A percentile compares a stretch with the other conserved stretches of the same genome.
Conservation (phyloP, 805 yeast species). For the Yarrowia sp. region DNA sequence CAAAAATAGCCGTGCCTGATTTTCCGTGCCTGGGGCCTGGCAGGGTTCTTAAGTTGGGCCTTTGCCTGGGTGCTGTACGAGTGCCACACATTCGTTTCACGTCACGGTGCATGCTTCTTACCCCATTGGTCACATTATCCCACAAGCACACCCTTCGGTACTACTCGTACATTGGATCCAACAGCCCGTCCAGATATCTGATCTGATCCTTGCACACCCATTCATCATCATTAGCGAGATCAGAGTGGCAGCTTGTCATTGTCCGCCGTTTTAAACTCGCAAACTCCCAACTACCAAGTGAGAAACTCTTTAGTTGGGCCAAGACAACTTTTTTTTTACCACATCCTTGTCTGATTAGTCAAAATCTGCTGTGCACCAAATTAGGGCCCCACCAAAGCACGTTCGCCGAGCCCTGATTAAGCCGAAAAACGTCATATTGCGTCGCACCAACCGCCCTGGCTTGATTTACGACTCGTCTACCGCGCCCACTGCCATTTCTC, state of each 20-base stretch:
- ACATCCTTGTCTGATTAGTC: conserved; percentile 18
- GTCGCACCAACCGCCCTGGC: no score
- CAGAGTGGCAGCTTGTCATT: conserved; percentile 2
- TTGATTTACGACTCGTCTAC: background rate
- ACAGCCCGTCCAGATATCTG: no score
- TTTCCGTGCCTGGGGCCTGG: conserved; percentile 17
- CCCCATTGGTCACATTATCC: no score
- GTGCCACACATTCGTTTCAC: background rate
- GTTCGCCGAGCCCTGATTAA: no score
- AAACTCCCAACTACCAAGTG: conserved; percentile 15
- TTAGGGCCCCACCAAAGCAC: background rate
- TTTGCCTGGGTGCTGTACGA: background rate
- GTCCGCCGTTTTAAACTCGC: conserved; percentile 13
- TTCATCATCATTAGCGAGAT: no score
- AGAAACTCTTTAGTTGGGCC: conserved; percentile 3
- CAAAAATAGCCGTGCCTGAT: conserved; percentile 36
- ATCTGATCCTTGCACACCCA: background rate
- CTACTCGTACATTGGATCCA: no score
- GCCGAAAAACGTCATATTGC: no score
- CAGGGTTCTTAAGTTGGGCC: conserved; percentile 23
- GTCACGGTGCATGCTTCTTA: background rate
- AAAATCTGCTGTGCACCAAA: conserved; percentile 4
- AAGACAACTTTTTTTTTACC: background rate
- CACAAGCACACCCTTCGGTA: no score
- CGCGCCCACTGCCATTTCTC: background rate